Base-by-base conservation (phyloP, 1,284 basidiomycete genomes). In the Ustilago xerochloae region DNA sequence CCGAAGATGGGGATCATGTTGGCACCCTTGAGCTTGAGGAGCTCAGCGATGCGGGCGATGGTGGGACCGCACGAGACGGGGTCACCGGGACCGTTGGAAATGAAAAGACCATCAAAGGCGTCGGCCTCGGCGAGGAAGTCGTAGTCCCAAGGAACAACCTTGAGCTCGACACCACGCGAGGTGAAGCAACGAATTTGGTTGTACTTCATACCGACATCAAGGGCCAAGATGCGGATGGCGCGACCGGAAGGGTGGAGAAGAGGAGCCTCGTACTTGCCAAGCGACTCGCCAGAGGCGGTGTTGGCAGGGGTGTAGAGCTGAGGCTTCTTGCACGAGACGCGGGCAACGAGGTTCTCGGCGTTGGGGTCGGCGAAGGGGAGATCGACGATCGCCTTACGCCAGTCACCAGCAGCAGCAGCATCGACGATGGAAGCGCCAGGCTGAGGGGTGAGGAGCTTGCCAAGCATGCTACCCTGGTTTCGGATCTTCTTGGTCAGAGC, bases 131-230 rank as follows among this genome's bases (percentile, higher is more conserved):
- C 71, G 24, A 92, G 87, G 84, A 97, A 93, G 86, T 99, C 92
- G 85, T 97, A 92, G 85, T 99, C 89, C 94, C 95, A 99, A 38
- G 97, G 96, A 4, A 99, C 93, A 56, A 97, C 94, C 86, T 97
- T 97, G 84, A 99, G 88, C 85, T 99, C 94, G 53, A 98, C 90
- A 56, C 97, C 96, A 48, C 97, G 92, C 56, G 90, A 88, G 53
- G 90, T 91, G 87, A 99, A 97, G 88, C 96, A 99, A 47, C 97
- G 90, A 79, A 99, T 96, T 86, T 99, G 97, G 87, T 99, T 99
- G 87, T 92, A 96, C 87, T 99, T 99, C 93, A 99, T 98, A 43
- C 97, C 97, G 57, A 99, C 95, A 85, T 99, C 97, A 61, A 99
- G 87, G 5, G 93, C 93, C 22, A 99, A 83, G 50, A 99, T 89